Evolutionary conservation across 768 basidiomycete genomes (phyloP).

Genomic region (Cyclocybe aegerita): DNA sequence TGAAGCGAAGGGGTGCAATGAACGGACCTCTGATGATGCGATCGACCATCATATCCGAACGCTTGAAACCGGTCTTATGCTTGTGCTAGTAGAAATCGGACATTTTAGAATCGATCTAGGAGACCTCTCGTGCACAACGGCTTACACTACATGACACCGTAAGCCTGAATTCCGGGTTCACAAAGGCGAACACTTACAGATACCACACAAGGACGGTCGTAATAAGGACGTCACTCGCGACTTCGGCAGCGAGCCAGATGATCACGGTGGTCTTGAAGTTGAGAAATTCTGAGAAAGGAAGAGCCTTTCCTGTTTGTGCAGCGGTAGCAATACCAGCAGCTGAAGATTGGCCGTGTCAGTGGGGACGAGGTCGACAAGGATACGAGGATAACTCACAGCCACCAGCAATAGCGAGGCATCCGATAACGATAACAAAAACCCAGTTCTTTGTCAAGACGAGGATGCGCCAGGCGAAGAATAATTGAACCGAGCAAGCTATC

Average conservation of each 20-base stretch:
- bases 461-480: constrained; percentile 44
- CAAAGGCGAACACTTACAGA: constrained; percentile 28
- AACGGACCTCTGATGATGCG: constrained; percentile 38
- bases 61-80: constrained; percentile 41
- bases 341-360: constrained; percentile 13
- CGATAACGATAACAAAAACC: constrained; percentile 13
- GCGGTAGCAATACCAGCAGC: constrained; percentile 23
- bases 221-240: constrained; percentile 40
- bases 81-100: constrained; percentile 23
- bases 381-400: constrained; percentile 14
- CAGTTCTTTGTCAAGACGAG: constrained; percentile 24
- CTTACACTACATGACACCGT: constrained; percentile 5
- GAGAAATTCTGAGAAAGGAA: constrained; percentile 25
- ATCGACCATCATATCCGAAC: constrained; percentile 41
- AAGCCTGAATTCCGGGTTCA: neutral
- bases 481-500: constrained; percentile 41
- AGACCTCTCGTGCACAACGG: neutral
- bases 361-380: neutral
- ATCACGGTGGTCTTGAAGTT: constrained; percentile 29
- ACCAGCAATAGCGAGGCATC: constrained; percentile 16
- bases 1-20: neutral
- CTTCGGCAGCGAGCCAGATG: constrained; percentile 42
- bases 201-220: constrained; percentile 42
- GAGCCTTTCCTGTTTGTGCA: constrained; percentile 20
- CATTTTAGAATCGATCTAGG: neutral